A percentile compares a stretch with the other conserved stretches of the same genome.
Evolutionary conservation across 2,329 filamentous ascomycete genomes (phyloP).

Genomic region (Fusarium sp.): DNA sequence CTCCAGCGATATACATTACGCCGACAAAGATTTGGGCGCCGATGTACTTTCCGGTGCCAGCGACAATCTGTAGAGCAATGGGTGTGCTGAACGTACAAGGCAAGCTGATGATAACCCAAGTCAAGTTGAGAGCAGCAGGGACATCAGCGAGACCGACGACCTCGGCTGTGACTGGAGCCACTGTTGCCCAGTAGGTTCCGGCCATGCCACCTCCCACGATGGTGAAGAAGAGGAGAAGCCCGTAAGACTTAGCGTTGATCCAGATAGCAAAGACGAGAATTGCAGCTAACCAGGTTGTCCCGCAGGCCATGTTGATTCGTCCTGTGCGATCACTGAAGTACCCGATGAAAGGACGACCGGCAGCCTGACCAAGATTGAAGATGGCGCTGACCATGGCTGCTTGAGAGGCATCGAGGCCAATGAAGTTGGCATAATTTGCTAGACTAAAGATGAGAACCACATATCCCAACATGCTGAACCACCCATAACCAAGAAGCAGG

Average conservation of each 20-base stretch:
- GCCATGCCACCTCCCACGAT: slow-evolving; percentile 74
- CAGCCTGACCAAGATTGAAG: slow-evolving; percentile 71
- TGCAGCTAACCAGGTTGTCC: slow-evolving; percentile 70
- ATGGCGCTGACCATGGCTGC: slow-evolving; percentile 77
- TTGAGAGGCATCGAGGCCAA: slow-evolving; percentile 72
- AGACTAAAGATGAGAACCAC: slow-evolving; percentile 80
- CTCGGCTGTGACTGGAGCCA: slow-evolving; percentile 75
- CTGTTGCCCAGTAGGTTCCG: slow-evolving; percentile 75
- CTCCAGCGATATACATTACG: slow-evolving; percentile 65
- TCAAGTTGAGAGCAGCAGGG: slow-evolving; percentile 72
- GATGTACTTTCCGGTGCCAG: slow-evolving; percentile 56
- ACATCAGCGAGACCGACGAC: slow-evolving; percentile 75
- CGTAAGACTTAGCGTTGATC: slow-evolving; percentile 71
- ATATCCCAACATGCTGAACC: slow-evolving; percentile 77
- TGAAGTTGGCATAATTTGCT: slow-evolving; percentile 73
- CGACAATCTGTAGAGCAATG: slow-evolving; percentile 65
- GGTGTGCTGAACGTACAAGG: slow-evolving; percentile 75
- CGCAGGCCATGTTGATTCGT: slow-evolving; percentile 74
- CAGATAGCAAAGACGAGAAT: slow-evolving; percentile 75
- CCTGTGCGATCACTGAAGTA: slow-evolving; percentile 75
- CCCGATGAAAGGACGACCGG: slow-evolving; percentile 77
- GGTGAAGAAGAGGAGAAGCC: slow-evolving; percentile 74
- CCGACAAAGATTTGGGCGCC: slow-evolving; percentile 66
- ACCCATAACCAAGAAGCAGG: slow-evolving; percentile 71
- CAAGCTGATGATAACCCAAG: slow-evolving; percentile 75